Evolutionary conservation across 352 stramenopile genomes (phyloP).

Genomic region (Globisporangium okanoganense): DNA sequence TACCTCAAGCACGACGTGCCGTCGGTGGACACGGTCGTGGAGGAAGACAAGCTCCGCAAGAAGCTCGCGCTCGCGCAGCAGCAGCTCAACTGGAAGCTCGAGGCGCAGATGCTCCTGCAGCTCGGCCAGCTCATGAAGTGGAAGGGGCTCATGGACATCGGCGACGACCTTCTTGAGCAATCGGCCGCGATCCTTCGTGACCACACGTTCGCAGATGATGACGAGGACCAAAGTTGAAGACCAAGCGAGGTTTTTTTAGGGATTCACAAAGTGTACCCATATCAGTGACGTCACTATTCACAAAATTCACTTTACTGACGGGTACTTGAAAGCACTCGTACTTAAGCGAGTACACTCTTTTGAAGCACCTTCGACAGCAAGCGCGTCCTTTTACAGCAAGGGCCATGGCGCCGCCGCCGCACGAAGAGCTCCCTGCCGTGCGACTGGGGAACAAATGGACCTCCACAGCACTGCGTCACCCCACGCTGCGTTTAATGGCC

Average conservation of each 20-base stretch:
- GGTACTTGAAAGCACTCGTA: not conserved
- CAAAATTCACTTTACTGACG: not conserved
- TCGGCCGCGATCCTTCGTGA: constrained; percentile 44
- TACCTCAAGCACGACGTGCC: constrained; percentile 67
- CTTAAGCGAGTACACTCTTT: not conserved
- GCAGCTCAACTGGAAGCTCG: constrained; percentile 52
- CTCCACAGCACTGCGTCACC: constrained; percentile 37
- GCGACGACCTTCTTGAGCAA: constrained; percentile 47
- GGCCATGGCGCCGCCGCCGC: not conserved
- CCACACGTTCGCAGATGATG: constrained; percentile 46
- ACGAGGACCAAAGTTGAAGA: not conserved
- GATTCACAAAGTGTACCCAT: constrained; percentile 2
- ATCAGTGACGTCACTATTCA: constrained; percentile 3
- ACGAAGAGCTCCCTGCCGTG: constrained; percentile 8
- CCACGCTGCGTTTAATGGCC: constrained; percentile 25
- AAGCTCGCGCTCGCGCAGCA: constrained; percentile 41
- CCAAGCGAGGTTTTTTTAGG: not conserved
- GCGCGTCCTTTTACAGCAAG: too few relatives aligned
- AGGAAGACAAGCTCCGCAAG: constrained; percentile 68
- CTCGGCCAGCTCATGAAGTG: constrained; percentile 78
- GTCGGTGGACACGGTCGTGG: constrained; percentile 63
- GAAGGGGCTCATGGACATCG: constrained; percentile 43
- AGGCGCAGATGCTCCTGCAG: constrained; percentile 59
- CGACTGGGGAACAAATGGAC: constrained; percentile 39
- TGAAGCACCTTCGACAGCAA: not conserved